Evolutionary conservation across 306 rosid genomes (phyloP).

Genomic region (Medicago arabica): DNA sequence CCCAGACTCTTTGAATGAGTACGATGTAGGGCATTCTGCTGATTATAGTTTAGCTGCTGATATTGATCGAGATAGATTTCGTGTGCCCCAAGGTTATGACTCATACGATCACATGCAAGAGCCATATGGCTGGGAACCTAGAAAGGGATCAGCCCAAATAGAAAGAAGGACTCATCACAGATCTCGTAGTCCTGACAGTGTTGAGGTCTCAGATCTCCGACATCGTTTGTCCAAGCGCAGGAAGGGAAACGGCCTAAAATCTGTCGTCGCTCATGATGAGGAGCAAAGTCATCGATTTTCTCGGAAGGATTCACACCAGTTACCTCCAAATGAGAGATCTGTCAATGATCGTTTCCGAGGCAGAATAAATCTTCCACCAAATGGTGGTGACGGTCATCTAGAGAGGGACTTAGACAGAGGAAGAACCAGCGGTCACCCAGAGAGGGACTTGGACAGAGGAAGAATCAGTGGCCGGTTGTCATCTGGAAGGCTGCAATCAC

Average conservation of each 20-base stretch:
- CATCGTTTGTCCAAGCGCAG: slow-evolving; percentile 80
- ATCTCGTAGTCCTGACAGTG: slow-evolving; percentile 81
- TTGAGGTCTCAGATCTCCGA: slow-evolving; percentile 74
- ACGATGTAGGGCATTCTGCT: slow-evolving; percentile 64
- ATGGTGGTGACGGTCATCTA: slow-evolving; percentile 47
- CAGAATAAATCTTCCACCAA: slow-evolving; percentile 77
- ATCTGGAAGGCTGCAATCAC: slow-evolving; percentile 62
- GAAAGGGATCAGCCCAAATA: slow-evolving; percentile 62
- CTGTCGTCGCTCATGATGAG: slow-evolving; percentile 76
- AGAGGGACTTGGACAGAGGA: slow-evolving; percentile 59
- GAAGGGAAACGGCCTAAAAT: slow-evolving; percentile 74
- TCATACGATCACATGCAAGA: slow-evolving; percentile 76
- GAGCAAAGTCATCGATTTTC: slow-evolving; percentile 57
- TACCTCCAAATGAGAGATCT: slow-evolving; percentile 61
- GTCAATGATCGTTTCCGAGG: slow-evolving; percentile 78
- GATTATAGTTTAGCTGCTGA: slow-evolving; percentile 72
- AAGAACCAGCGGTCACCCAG: too few relatives aligned
- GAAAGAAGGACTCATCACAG: slow-evolving; percentile 66
- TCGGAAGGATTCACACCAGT: slow-evolving; percentile 60
- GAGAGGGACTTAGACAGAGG: slow-evolving; percentile 75
- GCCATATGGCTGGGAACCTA: slow-evolving; percentile 75
- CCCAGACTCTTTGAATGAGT: slow-evolving; percentile 71
- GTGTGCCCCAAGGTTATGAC: slow-evolving; percentile 59
- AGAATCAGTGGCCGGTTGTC: slow-evolving; percentile 63
- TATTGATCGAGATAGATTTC: slow-evolving; percentile 68